Evolutionary conservation across 2,329 filamentous ascomycete genomes (phyloP), one percentile per base, ranked within the genome.

Genomic region (Diplocarpon mali): DNA sequence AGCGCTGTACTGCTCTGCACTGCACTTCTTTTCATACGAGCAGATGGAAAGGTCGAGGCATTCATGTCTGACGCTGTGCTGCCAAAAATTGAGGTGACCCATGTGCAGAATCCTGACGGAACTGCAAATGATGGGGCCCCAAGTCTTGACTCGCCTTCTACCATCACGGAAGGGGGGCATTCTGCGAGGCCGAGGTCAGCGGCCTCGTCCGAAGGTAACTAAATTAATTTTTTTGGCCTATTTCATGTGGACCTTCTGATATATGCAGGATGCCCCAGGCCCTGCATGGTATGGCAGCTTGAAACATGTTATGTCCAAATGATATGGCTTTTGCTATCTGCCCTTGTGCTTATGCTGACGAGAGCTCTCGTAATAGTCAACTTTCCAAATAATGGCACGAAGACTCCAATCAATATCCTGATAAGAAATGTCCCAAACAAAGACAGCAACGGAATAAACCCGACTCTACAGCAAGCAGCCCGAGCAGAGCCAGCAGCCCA

Each of bases 161-260:
- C 50, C 15, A 52, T 49, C 6, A 51, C 55, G 38, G 57, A 60
- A 47, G 55, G 52, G 35, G 56, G 50, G 11, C 51, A 49, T 20
- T 53, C 54, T 14, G 44, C 45, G 9, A 54, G 54, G 38, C 59
- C 59, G 46, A 53, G 46, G 35, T 59, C 55, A 34, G 42, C 58
- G 15, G 54, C 53, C 20, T 60, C 56, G 37, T 61, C 60, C 35
- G 59, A 62, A 53, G 58, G 60, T 60, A 48, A 42, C 50, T 24
- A 4, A 24, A 24, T 24, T 24, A 24, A 24, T 24, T 47, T 46
- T 31, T 15, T 15, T 10, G n/a, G 32, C n/a, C n/a, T 15, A n/a
- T 17, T 35, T 16, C 15, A 5, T 35, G n/a, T 10, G 9, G n/a
- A 35, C 14, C 9, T 10, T 35, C 13, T 35, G 15, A 43, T 36